Evolutionary conservation across 2,329 filamentous ascomycete genomes (phyloP), one percentile per base, ranked within the genome.

Genomic region (Fusarium compactum): DNA sequence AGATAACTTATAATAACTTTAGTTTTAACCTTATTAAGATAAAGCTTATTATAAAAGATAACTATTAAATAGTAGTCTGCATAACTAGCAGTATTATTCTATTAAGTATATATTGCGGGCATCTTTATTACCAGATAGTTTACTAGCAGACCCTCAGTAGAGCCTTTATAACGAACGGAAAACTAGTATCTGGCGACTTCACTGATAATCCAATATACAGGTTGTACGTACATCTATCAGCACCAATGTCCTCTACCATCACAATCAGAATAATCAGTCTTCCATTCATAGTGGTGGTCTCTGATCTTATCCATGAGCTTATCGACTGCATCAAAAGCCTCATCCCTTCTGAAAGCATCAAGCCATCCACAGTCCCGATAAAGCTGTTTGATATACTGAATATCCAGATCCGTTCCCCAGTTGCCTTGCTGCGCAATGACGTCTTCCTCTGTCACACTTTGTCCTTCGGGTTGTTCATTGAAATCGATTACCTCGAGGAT

Each of bases 351-450:
- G 16, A 56, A 57, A 4, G 20, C 40, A 8, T 29, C 4, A 1
- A 20, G 20, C 55, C 45, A 52, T 27, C 20, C 45, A 6, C 30
- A 51, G 8, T 32, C 20, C 11, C 12, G 15, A 9, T 57, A 57
- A 6, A 57, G 25, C 20, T 58, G 34, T 25, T 24, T 32, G 25
- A 20, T 25, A 11, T 58, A 58, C 15, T 58, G 25, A 11, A 58
- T n/a, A 12, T 32, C 55, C 16, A 55, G 16, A 3, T 20, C 5
- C 5, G 54, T 58, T 5, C 16, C 46, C 59, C 46, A 52, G 6
- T 7, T 1, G 8, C 30, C 24, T 8, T 32, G 6, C 18, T 58
- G 20, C 16, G 46, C 45, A 46, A 41, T 18, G 15, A 46, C 10
- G 6, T 47, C 18, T 22, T 62, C 40, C 18, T 62, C 59, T 1